These are phyloP conservation scores for Berberis vulgaris DNA, from an alignment of 164 flowering plant species.

Conservation along the genomic window DNA sequence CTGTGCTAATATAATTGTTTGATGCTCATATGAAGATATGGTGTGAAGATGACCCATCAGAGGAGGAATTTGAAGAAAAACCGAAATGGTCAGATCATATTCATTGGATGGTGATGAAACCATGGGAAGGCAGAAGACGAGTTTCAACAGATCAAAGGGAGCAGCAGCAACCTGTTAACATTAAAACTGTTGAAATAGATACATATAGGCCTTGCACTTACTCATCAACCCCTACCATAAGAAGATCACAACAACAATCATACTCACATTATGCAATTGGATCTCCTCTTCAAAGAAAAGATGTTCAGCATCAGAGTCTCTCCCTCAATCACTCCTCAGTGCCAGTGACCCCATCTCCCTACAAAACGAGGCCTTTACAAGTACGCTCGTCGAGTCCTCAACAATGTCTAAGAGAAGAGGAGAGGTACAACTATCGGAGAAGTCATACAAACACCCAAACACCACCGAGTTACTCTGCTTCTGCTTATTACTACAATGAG, in stretches of 20 bases:
- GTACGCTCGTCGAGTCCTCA: slow-evolving; percentile 4
- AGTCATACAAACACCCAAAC: no score
- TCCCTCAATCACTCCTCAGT: neutral
- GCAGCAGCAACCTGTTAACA: neutral
- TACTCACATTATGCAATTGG: neutral
- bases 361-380: slow-evolving; percentile 2
- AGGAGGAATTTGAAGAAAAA: slow-evolving; percentile 2
- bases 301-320: slow-evolving; percentile 2
- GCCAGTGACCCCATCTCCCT: neutral
- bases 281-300: neutral
- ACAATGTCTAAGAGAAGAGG: neutral
- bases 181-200: slow-evolving; percentile 3
- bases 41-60: slow-evolving; percentile 27
- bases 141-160: slow-evolving; percentile 4
- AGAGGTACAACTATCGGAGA: neutral
- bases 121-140: slow-evolving; percentile 7
- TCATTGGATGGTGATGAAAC: slow-evolving; percentile 5
- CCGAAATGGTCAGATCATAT: neutral
- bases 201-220: slow-evolving; percentile 1
- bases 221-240: slow-evolving; percentile 11
- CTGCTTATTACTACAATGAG: neutral
- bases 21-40: neutral
- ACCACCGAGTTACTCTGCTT: neutral
- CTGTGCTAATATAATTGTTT: neutral
- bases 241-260: slow-evolving; percentile 3